Conservation (phyloP, 192 early-diverging fungal genomes). For the Lobosporangium transversale region DNA sequence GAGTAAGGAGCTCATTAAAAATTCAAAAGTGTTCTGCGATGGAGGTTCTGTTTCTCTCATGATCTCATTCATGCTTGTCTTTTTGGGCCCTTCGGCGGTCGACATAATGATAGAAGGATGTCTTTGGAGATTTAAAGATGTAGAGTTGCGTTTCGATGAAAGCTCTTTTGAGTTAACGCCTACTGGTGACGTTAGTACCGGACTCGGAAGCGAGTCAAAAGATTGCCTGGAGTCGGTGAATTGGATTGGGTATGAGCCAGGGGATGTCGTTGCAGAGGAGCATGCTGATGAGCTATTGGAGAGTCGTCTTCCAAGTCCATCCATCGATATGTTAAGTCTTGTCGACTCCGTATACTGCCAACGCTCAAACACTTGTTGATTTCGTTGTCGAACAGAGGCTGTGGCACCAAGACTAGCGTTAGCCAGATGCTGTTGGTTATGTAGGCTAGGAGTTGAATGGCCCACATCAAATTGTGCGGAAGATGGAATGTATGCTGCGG, state of each 20-base stretch:
- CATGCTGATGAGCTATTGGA: constrained; percentile 27
- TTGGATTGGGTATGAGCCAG: constrained; percentile 23
- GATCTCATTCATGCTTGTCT: too few species aligned
- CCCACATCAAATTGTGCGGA: not conserved
- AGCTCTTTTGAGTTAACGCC: not conserved
- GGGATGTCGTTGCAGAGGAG: constrained; percentile 17
- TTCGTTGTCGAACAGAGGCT: not conserved
- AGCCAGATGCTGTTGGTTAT: not conserved
- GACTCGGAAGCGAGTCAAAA: constrained; percentile 9
- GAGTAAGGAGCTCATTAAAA: too few species aligned
- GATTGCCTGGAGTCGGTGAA: constrained; percentile 4
- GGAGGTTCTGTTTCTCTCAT: too few species aligned
- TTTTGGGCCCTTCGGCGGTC: too few species aligned
- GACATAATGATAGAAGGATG: constrained; percentile 20
- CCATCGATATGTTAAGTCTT: constrained; percentile 20
- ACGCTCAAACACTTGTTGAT: constrained; percentile 23
- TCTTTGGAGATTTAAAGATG: constrained; percentile 1
- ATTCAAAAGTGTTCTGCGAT: too few species aligned
- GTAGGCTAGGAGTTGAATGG: too few species aligned
- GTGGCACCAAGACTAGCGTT: not conserved
- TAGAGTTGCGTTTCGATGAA: constrained; percentile 21
- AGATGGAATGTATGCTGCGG: constrained; percentile 14
- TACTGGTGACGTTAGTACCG: not conserved
- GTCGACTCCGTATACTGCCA: constrained; percentile 21
- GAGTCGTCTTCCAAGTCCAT: constrained; percentile 14